Base-by-base conservation (phyloP, 2,329 filamentous ascomycete genomes). In the Colletotrichum phormii region DNA sequence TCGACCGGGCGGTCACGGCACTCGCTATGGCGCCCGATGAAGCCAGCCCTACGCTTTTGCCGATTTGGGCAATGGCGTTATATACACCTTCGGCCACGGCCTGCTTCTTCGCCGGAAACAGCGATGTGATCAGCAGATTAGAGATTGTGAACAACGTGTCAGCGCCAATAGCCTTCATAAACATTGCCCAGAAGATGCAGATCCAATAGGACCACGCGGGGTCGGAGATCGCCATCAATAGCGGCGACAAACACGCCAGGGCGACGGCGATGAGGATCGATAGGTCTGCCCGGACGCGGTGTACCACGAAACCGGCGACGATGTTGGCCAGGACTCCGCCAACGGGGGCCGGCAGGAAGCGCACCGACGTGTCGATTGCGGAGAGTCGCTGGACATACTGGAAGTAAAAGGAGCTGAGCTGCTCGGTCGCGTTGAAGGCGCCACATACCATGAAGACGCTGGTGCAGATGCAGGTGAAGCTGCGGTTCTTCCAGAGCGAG, bases 1-100 rank as follows among this genome's bases (percentile, higher is more conserved):
- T 71, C 4, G 81, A 82, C 13, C 83, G 79, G 22, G 84, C 80
- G 1, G 85, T 86, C 0, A 88, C 84, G 3, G 81, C 81, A 0
- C 82, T 79, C 2, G 85, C 81, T 26, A 90, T 86, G 0, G 87
- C 84, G 9, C 86, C 86, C 11, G 86, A 85, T 2, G 88, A 78
- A 5, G 87, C 87, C 7, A 90, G 76, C 0, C 88, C 88, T 0
- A 90, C 81, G 0, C 85, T 84, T 13, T 84, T 88, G 0, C 89
- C 90, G 68, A 92, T 88, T 67, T 91, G 89, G 0, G 85, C 84
- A 1, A 89, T 83, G 1, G 87, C 89, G 66, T 89, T 91, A 78
- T 91, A 91, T 0, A 91, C 88, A 0, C 86, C 89, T 0, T 89
- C 89, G 0, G 88, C 90, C 0, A 92, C 82, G 0, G 86, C 88